Evolutionary conservation across 352 stramenopile species (phyloP).

Genomic region (Globisporangium recalcitrans): DNA sequence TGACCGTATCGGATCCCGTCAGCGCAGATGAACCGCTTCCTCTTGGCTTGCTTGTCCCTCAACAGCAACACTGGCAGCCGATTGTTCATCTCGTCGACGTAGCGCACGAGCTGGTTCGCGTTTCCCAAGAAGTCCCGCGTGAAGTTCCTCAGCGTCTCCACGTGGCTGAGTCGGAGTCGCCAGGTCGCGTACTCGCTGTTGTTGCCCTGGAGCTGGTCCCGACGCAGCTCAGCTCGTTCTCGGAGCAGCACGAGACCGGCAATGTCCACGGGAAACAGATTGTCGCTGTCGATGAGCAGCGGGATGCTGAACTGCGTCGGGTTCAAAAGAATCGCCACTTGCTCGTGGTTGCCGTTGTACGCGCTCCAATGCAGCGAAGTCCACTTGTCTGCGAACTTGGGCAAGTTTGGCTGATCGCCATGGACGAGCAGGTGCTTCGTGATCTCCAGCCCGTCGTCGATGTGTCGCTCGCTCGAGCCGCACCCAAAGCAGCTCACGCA

Average conservation of each 20-base stretch:
- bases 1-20: conserved; percentile 68
- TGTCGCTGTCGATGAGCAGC: conserved; percentile 45
- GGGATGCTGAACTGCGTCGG: conserved; percentile 52
- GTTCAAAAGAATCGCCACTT: conserved; percentile 50
- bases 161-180: conserved; percentile 57
- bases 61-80: conserved; percentile 31
- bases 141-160: conserved; percentile 41
- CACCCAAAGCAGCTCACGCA: conserved; percentile 79
- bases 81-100: conserved; percentile 61
- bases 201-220: neutral
- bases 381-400: conserved; percentile 66
- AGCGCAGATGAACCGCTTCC: conserved; percentile 21
- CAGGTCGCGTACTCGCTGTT: conserved; percentile 38
- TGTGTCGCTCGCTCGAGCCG: conserved; percentile 47
- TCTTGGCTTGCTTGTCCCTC: conserved; percentile 13
- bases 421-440: conserved; percentile 48
- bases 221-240: conserved; percentile 32
- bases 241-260: conserved; percentile 42
- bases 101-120: conserved; percentile 32
- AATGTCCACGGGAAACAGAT: conserved; percentile 61
- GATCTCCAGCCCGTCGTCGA: conserved; percentile 63
- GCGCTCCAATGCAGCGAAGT: conserved; percentile 70
- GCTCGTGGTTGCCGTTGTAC: conserved; percentile 71
- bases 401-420: conserved; percentile 65
- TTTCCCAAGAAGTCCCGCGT: conserved; percentile 49